Conservation (phyloP, 331 rosid genomes). For the Quercus tomentella region DNA sequence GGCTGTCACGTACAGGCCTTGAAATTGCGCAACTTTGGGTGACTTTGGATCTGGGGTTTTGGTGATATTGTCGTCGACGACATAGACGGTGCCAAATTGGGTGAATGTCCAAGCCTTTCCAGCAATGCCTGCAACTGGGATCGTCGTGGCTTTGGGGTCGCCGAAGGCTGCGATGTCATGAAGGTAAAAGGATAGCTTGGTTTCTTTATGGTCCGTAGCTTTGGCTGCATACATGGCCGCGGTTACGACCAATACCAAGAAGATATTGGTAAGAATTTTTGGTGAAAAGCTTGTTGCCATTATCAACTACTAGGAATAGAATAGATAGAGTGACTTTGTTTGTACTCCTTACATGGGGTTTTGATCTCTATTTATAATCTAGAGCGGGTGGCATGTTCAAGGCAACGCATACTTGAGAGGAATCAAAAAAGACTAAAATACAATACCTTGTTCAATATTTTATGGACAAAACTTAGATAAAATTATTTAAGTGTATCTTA, state of each 20-base stretch:
- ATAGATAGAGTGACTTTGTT: too few species aligned
- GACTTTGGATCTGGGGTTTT: slow-evolving; percentile 9
- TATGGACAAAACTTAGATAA: too few species aligned
- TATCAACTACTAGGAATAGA: too few species aligned
- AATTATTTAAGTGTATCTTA: too few species aligned
- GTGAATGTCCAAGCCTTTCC: slow-evolving; percentile 39
- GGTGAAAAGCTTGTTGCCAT: slow-evolving; percentile 5
- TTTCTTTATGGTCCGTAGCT: slow-evolving; percentile 6
- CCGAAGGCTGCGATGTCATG: slow-evolving; percentile 18
- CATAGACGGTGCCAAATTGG: slow-evolving; percentile 51
- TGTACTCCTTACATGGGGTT: too few species aligned
- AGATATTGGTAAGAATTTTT: not conserved
- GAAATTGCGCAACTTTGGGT: slow-evolving; percentile 35
- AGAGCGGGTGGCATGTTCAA: too few species aligned
- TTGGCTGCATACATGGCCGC: not conserved
- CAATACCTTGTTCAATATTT: too few species aligned
- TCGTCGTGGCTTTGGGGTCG: not conserved
- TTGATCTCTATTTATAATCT: too few species aligned
- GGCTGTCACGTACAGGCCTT: slow-evolving; percentile 31
- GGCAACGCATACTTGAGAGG: too few species aligned
- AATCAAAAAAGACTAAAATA: too few species aligned
- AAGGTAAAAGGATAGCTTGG: slow-evolving; percentile 13
- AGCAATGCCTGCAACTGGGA: slow-evolving; percentile 22
- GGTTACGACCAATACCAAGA: not conserved
- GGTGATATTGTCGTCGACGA: slow-evolving; percentile 38